phyloP scores from a whole-genome alignment of 139 green algal genomes.

The Choricystis sp. region DNA sequence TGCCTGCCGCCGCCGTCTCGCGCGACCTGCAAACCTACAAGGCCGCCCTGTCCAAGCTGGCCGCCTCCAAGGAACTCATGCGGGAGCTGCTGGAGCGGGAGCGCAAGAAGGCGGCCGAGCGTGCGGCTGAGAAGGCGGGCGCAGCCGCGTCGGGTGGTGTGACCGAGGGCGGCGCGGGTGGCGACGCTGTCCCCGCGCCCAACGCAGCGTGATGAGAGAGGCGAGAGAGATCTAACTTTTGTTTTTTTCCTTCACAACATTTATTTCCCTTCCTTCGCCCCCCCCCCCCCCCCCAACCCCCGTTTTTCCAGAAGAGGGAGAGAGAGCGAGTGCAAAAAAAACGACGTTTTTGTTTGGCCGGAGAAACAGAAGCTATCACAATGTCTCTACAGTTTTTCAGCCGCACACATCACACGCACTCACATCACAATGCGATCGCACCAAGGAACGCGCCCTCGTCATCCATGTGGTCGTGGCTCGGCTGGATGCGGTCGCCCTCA shows the following conservation, averaged over 20 bases:
- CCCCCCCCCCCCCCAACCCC: too few relatives aligned
- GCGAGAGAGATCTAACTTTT: too few relatives aligned
- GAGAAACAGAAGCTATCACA: too few relatives aligned
- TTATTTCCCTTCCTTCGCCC: too few relatives aligned
- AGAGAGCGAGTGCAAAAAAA: too few relatives aligned
- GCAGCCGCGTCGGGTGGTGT: background rate
- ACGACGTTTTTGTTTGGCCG: too few relatives aligned
- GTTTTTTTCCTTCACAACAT: too few relatives aligned
- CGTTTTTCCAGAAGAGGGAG: too few relatives aligned
- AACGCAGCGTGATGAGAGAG: too few relatives aligned
- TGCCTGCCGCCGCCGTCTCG: slow-evolving; percentile 61
- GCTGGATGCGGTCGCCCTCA: background rate
- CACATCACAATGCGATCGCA: background rate
- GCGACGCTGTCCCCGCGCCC: too few relatives aligned
- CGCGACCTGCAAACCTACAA: slow-evolving; percentile 82
- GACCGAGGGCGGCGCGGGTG: background rate
- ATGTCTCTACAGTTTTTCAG: too few relatives aligned
- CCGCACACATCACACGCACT: too few relatives aligned
- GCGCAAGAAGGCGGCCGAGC: slow-evolving; percentile 65
- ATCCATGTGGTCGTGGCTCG: slow-evolving; percentile 13
- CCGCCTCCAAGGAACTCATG: slow-evolving; percentile 75
- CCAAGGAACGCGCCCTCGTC: slow-evolving; percentile 6
- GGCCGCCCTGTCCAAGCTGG: slow-evolving; percentile 69
- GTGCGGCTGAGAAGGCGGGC: slow-evolving; percentile 20
- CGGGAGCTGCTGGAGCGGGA: slow-evolving; percentile 61